phyloP scores from a whole-genome alignment of 2,329 filamentous ascomycete species.

The Epichloe gansuensis region DNA sequence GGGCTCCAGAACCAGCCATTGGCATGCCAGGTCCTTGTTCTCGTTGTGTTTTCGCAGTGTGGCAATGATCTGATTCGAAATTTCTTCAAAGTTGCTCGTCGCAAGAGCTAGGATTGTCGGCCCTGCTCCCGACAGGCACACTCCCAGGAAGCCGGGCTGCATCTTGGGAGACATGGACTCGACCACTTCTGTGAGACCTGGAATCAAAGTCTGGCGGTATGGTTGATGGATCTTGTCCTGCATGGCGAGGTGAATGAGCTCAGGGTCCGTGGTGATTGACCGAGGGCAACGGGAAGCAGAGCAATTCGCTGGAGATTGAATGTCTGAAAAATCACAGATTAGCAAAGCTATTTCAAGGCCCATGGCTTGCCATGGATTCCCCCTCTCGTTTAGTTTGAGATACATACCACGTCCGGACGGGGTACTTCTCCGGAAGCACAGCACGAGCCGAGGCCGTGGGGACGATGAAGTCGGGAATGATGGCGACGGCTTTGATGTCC shows the following conservation, averaged over 20 bases:
- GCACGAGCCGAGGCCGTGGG: constrained; percentile 83
- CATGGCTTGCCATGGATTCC: background rate
- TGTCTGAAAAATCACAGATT: constrained; percentile 29
- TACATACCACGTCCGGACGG: constrained; percentile 69
- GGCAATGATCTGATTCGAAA: constrained; percentile 66
- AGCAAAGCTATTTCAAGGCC: background rate
- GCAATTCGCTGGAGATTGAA: constrained; percentile 95
- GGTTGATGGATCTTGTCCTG: constrained; percentile 98
- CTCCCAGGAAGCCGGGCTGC: constrained; percentile 80
- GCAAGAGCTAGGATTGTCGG: constrained; percentile 91
- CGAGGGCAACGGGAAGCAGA: constrained; percentile 77
- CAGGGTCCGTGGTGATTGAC: constrained; percentile 77
- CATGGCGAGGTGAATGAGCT: constrained; percentile 96
- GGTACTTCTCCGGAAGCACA: constrained; percentile 71
- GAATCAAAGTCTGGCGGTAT: constrained; percentile 84
- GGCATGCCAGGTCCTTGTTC: constrained; percentile 59
- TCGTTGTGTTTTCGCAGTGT: constrained; percentile 52
- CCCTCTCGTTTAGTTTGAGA: background rate
- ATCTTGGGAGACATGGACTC: constrained; percentile 79
- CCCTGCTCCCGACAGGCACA: constrained; percentile 88
- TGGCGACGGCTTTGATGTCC: constrained; percentile 92
- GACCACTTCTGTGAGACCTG: constrained; percentile 81
- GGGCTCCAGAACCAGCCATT: constrained; percentile 80
- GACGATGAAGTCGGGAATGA: constrained; percentile 93
- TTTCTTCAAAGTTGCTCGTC: constrained; percentile 77